Base-by-base conservation (phyloP, 441 rosid genomes). In the Brassica balearica region DNA sequence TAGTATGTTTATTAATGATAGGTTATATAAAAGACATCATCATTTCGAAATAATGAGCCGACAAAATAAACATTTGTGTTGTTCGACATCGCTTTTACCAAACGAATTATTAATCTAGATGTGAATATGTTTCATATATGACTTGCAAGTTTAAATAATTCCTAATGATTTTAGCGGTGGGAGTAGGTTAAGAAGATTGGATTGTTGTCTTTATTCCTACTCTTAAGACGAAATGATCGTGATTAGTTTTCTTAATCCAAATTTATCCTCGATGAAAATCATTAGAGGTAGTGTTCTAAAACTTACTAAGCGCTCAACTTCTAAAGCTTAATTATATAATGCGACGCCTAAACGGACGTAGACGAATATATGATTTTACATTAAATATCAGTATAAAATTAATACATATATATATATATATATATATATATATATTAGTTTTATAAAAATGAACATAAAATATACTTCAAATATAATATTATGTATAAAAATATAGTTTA, bases 161-260 rank as follows among this genome's bases (percentile, higher is more conserved):
- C 19, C 10, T 77, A 65, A 71, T 77, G 77, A 71, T 77, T 55
- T 65, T 41, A 38, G 65, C 59, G 80, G 60, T 69, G 29, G 70
- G 56, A 69, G 75, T 77, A 77, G 80, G 71, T 77, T 70, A 10
- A 70, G 8, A 64, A 63, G 41, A 34, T 3, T 70, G 32, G 46
- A 36, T 36, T 36, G 41, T 15, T 51, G 32, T 77, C 80, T 69
- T 69, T 69, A 23, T 22, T 5, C 29, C 29, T 23, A 77, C 71
- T 77, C 75, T 15, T 34, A 77, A 53, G 62, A 36, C 59, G 10
- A 69, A 51, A 69, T 6, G 55, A 51, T 46, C 19, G 17, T 20
- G 8, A 14, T 43, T 62, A 17, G 0, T 23, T 23, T 10, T 9
- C 22, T 1, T 10, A 53, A 19, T 22, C 34, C 34, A 29, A 29